These are phyloP conservation scores for Vaccinium darrowii DNA, from an alignment of 148 eudicot genomes.

Conservation along the genomic window DNA sequence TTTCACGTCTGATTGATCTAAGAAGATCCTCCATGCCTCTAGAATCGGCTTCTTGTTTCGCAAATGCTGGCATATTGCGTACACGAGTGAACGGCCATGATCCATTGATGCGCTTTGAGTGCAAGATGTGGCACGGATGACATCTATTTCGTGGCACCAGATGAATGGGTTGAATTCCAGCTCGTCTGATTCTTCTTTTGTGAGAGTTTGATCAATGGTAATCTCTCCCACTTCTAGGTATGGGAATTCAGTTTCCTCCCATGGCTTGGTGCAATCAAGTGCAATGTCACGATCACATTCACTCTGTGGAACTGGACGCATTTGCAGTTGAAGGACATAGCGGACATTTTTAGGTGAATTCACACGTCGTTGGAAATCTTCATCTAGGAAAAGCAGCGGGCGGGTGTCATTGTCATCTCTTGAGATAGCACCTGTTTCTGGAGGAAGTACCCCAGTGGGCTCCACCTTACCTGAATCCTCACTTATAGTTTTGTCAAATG, in stretches of 20 bases:
- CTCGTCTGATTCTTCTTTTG: conserved; percentile 32
- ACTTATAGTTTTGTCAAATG: conserved; percentile 32
- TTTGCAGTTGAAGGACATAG: conserved; percentile 46
- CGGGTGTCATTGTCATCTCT: conserved; percentile 39
- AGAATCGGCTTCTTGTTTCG: conserved; percentile 48
- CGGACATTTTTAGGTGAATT: conserved; percentile 37
- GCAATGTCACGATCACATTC: conserved; percentile 29
- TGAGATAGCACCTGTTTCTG: conserved; percentile 59
- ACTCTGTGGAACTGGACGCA: conserved; percentile 31
- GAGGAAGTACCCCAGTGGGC: conserved; percentile 48
- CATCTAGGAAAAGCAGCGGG: conserved; percentile 48
- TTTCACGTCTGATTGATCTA: conserved; percentile 52
- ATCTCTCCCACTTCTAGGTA: conserved; percentile 46
- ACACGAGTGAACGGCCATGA: conserved; percentile 52
- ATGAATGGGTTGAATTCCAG: conserved; percentile 50
- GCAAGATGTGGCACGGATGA: conserved; percentile 46
- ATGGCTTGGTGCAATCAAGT: conserved; percentile 56
- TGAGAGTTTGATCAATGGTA: conserved; percentile 31
- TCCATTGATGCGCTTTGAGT: conserved; percentile 56
- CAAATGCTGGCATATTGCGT: conserved; percentile 52
- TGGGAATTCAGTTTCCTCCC: conserved; percentile 48
- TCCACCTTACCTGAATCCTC: conserved; percentile 48
- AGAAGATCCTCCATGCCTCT: conserved; percentile 43
- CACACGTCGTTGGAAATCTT: conserved; percentile 46
- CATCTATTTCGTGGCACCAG: conserved; percentile 41